Evolutionary conservation across 805 yeast genomes (phyloP).

Genomic region (Blastobotrys peoriensis): DNA sequence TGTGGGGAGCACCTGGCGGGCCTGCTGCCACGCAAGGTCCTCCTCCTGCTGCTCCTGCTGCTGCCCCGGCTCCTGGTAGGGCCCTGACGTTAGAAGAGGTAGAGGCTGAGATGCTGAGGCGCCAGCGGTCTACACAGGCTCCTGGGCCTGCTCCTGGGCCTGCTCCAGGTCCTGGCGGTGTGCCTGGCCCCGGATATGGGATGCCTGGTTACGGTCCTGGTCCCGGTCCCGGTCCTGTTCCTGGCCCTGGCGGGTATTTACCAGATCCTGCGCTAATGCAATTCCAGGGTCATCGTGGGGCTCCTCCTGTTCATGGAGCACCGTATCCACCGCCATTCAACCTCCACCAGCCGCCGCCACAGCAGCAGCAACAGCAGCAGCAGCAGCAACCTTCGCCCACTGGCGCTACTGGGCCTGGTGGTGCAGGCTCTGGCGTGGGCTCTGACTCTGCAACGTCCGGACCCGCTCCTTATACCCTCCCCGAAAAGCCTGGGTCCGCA

Average conservation of each 20-base stretch:
- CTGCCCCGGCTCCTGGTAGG: constrained; percentile 8
- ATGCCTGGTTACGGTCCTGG: constrained; percentile 29
- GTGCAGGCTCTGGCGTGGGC: constrained; percentile 21
- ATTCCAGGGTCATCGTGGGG: background rate
- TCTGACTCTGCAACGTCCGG: constrained; percentile 18
- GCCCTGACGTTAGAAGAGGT: constrained; percentile 74
- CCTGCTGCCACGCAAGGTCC: background rate
- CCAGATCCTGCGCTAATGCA: constrained; percentile 4
- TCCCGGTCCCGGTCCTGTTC: constrained; percentile 9
- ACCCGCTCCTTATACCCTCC: constrained; percentile 10
- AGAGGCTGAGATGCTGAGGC: constrained; percentile 65
- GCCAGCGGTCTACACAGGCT: constrained; percentile 26
- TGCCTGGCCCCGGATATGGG: constrained; percentile 24
- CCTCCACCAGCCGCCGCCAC: background rate
- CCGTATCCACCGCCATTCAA: background rate
- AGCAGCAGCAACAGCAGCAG: constrained; percentile 24
- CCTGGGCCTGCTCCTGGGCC: background rate
- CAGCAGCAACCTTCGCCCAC: constrained; percentile 14
- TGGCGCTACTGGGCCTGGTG: constrained; percentile 13
- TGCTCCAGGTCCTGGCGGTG: background rate
- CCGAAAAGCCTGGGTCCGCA: constrained; percentile 7
- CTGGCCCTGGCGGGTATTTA: background rate
- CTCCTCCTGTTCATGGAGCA: background rate
- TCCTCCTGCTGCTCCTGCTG: background rate
- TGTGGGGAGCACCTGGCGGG: constrained; percentile 46